Percentiles rank a stretch among this genome's conserved stretches.
Conservation (phyloP, 768 basidiomycete species). For the Scleroderma bovista region DNA sequence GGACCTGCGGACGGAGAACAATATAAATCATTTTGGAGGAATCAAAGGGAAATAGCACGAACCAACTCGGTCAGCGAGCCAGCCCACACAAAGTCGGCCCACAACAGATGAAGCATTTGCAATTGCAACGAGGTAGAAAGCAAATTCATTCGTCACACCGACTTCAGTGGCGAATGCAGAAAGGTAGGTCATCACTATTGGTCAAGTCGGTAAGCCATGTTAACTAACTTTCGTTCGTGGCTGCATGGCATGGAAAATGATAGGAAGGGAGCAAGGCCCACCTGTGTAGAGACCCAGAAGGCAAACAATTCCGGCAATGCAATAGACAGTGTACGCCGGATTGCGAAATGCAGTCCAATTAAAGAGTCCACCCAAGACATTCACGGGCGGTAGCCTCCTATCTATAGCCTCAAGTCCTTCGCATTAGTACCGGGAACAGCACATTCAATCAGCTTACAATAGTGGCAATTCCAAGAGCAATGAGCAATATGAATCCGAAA, state of each 20-base stretch:
- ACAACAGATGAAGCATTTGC: slow-evolving; percentile 14
- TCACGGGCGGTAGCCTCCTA: slow-evolving; percentile 50
- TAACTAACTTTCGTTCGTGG: not conserved
- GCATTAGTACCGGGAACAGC: not conserved
- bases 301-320: slow-evolving; percentile 45
- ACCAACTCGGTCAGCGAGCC: slow-evolving; percentile 52
- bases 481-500: slow-evolving; percentile 56
- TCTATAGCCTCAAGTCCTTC: slow-evolving; percentile 20
- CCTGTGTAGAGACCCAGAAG: slow-evolving; percentile 72
- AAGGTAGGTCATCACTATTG: slow-evolving; percentile 61
- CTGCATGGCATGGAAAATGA: not conserved
- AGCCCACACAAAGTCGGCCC: slow-evolving; percentile 53
- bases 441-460: slow-evolving; percentile 31
- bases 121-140: slow-evolving; percentile 40
- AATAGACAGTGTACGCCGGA: slow-evolving; percentile 49
- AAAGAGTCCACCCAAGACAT: slow-evolving; percentile 52
- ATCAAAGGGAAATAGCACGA: not conserved
- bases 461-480: slow-evolving; percentile 49
- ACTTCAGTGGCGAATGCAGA: slow-evolving; percentile 28
- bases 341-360: slow-evolving; percentile 47
- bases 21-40: no score
- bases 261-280: slow-evolving; percentile 16
- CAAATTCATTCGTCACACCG: slow-evolving; percentile 42
- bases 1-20: slow-evolving; percentile 39
- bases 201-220: slow-evolving; percentile 4